A percentile compares a stretch with the other conserved stretches of the same genome.
Conservation (phyloP, 2,329 filamentous ascomycete genomes). For the Stemphylium beticola region DNA sequence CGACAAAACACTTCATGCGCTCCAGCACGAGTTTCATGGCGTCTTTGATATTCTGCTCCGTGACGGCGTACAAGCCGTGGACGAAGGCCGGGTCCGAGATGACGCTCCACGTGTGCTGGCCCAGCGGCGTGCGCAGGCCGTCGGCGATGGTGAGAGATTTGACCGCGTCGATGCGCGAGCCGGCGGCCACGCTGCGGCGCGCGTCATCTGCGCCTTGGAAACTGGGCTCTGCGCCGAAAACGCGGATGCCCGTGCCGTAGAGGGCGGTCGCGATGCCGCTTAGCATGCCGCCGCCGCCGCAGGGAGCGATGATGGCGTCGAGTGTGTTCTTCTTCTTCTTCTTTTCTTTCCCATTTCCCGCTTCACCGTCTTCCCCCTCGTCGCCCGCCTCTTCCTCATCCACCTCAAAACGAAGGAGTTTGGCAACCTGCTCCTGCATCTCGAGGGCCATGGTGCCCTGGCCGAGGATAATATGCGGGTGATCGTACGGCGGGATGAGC, state of each 20-base stretch:
- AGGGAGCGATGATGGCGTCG: slow-evolving; percentile 73
- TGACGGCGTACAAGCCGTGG: slow-evolving; percentile 72
- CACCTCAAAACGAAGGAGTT: slow-evolving; percentile 51
- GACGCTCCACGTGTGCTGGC: slow-evolving; percentile 75
- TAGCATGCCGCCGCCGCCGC: slow-evolving; percentile 88
- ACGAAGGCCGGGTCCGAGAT: slow-evolving; percentile 77
- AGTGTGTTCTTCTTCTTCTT: slow-evolving; percentile 35
- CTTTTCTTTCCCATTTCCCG: too few species aligned
- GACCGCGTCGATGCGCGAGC: slow-evolving; percentile 70
- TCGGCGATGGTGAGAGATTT: slow-evolving; percentile 84
- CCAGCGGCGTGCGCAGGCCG: slow-evolving; percentile 83
- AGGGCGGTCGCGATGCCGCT: slow-evolving; percentile 80
- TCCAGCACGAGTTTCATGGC: slow-evolving; percentile 82
- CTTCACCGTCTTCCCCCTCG: too few species aligned
- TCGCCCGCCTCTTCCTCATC: too few species aligned
- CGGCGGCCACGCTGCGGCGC: slow-evolving; percentile 69
- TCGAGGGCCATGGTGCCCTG: slow-evolving; percentile 92
- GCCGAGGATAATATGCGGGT: slow-evolving; percentile 88
- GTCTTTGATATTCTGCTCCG: slow-evolving; percentile 79
- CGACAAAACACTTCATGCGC: slow-evolving; percentile 87
- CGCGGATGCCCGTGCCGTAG: slow-evolving; percentile 71
- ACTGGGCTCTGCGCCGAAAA: slow-evolving; percentile 87
- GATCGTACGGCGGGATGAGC: slow-evolving; percentile 88
- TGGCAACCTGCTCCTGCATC: slow-evolving; percentile 73
- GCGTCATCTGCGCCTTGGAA: slow-evolving; percentile 87